Base-by-base conservation (phyloP, 495 filamentous ascomycete species). In the Cairneyella variabilis region DNA sequence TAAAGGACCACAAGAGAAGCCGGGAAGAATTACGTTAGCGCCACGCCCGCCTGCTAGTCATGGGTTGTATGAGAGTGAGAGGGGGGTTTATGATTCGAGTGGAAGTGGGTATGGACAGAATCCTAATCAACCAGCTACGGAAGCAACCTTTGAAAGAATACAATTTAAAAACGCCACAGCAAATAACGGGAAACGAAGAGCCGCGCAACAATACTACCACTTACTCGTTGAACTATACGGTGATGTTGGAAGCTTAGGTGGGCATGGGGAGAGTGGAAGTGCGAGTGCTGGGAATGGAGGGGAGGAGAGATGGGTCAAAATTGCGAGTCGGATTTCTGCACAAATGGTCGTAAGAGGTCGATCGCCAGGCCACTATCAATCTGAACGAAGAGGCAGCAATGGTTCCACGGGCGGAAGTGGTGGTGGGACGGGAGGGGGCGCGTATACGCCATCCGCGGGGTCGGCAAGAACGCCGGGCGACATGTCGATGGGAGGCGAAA, bases 161-260 rank as follows among this genome's bases (percentile, higher is more conserved):
- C 92, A 97, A 62, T 97, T 97, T 76, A 95, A 96, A 65, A 88
- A 88, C 46, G 93, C 92, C 1, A 97, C 92, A 1, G 90, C 91
- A 3, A 97, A 97, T 71, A 97, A 97, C 56, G 92, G 92, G 20
- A 96, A 96, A 64, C 76, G 92, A 48, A 76, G 92, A 39, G 90
- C 92, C 0, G 88, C 89, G 10, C 92, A 97, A 65, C 92, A 96
- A 61, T 96, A 90, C 65, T 97, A 95, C 65, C 91, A 95, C 58
- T 76, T 97, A 25, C 80, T 96, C 25, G 86, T 96, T 1, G 91
- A 97, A 64, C 80, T 97, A 2, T 90, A 83, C 59, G 92, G 85
- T 21, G 87, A 96, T 57, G 73, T 93, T 7, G 73, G 76, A 5
- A 69, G 70, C 1, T 74, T 70, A 44, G 61, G 75, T 39, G 62